phyloP scores from a whole-genome alignment of 345 rosid species.

The Eucalyptus marginata region DNA sequence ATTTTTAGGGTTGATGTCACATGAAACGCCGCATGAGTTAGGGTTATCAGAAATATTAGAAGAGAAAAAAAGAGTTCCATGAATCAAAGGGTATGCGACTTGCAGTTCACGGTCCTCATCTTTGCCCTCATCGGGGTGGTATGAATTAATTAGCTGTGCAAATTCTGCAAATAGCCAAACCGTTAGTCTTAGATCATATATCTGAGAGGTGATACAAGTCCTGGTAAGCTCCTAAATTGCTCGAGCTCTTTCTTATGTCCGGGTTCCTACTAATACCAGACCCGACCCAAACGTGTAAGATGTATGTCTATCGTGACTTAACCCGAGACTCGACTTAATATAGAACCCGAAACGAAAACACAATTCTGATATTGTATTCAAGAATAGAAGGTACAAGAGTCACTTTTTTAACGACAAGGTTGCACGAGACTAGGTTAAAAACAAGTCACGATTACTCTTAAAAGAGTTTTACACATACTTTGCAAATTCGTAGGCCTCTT shows the following conservation, averaged over 20 bases:
- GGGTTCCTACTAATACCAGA: neutral
- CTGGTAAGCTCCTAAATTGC: neutral
- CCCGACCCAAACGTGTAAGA: neutral
- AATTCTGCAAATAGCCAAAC: neutral
- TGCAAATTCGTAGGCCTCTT: neutral
- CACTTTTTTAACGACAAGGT: neutral
- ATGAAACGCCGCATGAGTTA: neutral
- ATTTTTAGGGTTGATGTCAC: neutral
- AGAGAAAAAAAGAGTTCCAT: neutral
- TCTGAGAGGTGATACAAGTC: neutral
- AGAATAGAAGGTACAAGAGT: neutral
- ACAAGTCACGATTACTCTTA: neutral
- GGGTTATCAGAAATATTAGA: neutral
- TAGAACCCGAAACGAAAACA: neutral
- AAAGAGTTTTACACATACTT: neutral
- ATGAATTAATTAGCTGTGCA: neutral
- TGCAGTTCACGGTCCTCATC: neutral
- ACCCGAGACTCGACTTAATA: neutral
- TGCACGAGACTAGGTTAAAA: neutral
- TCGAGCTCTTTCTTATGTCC: neutral
- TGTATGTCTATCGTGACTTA: neutral
- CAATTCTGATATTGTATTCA: neutral
- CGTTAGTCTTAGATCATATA: neutral
- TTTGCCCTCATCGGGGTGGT: neutral
- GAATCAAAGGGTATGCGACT: neutral